Conservation (phyloP, 305 asterid species). For the Fraxinus xanthoxyloides region DNA sequence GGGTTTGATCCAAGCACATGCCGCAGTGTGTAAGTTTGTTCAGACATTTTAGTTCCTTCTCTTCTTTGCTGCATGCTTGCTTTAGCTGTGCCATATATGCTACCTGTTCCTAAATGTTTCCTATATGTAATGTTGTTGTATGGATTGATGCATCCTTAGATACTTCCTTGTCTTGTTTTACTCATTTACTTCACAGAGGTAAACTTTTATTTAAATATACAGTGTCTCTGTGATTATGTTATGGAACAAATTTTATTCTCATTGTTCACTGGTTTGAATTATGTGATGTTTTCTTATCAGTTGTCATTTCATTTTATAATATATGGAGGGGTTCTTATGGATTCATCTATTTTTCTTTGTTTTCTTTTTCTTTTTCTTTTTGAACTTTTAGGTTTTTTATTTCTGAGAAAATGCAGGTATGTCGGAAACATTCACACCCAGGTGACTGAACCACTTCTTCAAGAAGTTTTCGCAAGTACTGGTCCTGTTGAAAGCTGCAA, state of each 20-base stretch:
- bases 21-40: conserved; percentile 87
- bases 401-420: conserved; percentile 65
- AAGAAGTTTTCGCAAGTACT: conserved; percentile 78
- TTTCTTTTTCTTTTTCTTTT: conserved; percentile 21
- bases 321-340: conserved; percentile 28
- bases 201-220: neutral
- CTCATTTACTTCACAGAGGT: neutral
- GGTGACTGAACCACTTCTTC: conserved; percentile 77
- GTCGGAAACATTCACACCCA: conserved; percentile 82
- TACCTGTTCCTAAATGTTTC: neutral
- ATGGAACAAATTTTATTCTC: conserved; percentile 2
- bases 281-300: conserved; percentile 4
- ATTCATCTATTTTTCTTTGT: conserved; percentile 21
- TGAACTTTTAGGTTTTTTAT: conserved; percentile 26
- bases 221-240: conserved; percentile 8
- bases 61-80: conserved; percentile 8
- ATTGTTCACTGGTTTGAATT: neutral
- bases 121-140: neutral
- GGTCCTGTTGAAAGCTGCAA: conserved; percentile 89
- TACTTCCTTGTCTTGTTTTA: neutral
- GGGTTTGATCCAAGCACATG: conserved; percentile 94
- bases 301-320: conserved; percentile 15
- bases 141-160: neutral
- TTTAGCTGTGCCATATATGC: conserved; percentile 1
- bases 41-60: conserved; percentile 15